Base-by-base conservation (phyloP, 371 early-diverging fungal genomes). In the Parasitella parasitica region DNA sequence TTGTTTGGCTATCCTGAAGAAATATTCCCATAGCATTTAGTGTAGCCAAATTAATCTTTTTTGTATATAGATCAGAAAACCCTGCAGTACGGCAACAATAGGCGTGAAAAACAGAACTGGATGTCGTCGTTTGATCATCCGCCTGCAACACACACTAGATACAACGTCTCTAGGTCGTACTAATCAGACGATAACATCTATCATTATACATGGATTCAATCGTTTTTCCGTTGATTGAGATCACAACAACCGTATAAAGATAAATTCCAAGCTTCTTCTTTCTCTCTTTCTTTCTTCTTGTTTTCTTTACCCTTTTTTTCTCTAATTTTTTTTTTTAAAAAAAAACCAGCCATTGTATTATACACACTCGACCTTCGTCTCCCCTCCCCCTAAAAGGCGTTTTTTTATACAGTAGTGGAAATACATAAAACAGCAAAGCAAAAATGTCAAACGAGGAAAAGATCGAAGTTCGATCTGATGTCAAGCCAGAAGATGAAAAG, bases 361-460 rank as follows among this genome's bases (percentile, higher is more conserved):
- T 28, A 53, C 52, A 52, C 11, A 4, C 18, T n/a, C 2, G 52
- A 18, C 6, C 22, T 36, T 13, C 15, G n/a, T 36, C 37, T 15
- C 37, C 15, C 9, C 15, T 36, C 37, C 0, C 22, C 28, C 6
- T 52, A 6, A 55, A 38, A 32, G 11, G 11, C 6, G 32, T 11
- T 8, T 8, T 32, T 32, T 32, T 26, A 54, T 15, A 16, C 16
- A 55, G 39, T n/a, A 26, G 18, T 20, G 39, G 28, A 26, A 13
- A 3, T 30, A 24, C 11, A 46, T 46, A 48, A 43, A 11, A 11
- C 6, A 46, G 48, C 16, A 43, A 20, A n/a, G n/a, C n/a, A n/a
- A 43, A 39, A 54, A 63, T 63, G 85, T 27, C 95, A 92, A 49
- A 55, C 35, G 61, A 61, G 46, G 55, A 62, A 49, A 62, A 62